A percentile compares a stretch with the other conserved stretches of the same genome.
Conservation (phyloP, 2,329 filamentous ascomycete genomes). For the Cucurbitaria berberidis region DNA sequence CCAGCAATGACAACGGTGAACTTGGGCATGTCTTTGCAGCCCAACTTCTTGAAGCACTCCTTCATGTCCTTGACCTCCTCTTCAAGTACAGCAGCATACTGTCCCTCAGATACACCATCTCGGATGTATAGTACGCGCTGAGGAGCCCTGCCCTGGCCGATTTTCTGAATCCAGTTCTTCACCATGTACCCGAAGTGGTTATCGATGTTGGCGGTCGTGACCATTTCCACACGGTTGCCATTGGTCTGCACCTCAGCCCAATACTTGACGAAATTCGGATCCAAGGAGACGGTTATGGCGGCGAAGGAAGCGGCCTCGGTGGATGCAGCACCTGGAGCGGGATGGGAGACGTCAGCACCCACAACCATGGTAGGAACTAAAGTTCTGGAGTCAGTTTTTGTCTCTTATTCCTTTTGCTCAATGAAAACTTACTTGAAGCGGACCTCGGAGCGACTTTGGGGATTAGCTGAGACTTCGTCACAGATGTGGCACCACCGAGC, state of each 20-base stretch:
- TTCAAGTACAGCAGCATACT: conserved; percentile 80
- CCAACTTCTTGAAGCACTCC: conserved; percentile 57
- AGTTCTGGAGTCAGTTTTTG: not conserved
- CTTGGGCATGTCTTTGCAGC: conserved; percentile 58
- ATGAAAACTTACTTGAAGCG: conserved; percentile 2
- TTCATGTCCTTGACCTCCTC: conserved; percentile 79
- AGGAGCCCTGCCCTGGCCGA: conserved; percentile 64
- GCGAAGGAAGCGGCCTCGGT: conserved; percentile 72
- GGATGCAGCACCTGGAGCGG: conserved; percentile 62
- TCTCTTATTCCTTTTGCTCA: not conserved
- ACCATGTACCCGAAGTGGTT: conserved; percentile 70
- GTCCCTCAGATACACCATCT: conserved; percentile 85
- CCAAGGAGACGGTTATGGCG: conserved; percentile 82
- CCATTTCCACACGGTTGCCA: conserved; percentile 79
- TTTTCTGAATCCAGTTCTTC: conserved; percentile 66
- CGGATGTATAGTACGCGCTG: conserved; percentile 88
- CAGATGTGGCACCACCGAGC: conserved; percentile 79
- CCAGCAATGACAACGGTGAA: conserved; percentile 88
- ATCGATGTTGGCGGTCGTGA: conserved; percentile 70
- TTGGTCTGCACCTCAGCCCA: conserved; percentile 83
- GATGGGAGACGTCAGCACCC: conserved; percentile 89
- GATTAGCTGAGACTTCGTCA: conserved; percentile 51
- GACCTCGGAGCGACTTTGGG: conserved; percentile 33
- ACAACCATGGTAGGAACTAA: conserved; percentile 73
- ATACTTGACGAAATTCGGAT: conserved; percentile 74